Percentiles rank a stretch among this genome's conserved stretches.
Evolutionary conservation across 805 yeast genomes (phyloP).

Genomic region (Suhomyces vadensis): DNA sequence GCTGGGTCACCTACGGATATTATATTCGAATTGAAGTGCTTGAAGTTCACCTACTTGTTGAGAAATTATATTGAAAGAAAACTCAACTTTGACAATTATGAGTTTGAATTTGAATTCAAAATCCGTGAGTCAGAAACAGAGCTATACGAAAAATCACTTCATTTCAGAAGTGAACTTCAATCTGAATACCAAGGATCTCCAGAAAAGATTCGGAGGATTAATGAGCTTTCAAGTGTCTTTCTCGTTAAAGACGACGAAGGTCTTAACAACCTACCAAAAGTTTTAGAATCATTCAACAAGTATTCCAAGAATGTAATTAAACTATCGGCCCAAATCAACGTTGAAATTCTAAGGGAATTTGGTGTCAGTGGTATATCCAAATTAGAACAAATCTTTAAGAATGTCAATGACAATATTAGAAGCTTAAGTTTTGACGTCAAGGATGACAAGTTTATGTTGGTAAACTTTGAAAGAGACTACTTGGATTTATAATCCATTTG

Average conservation of each 20-base stretch:
- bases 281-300: conserved; percentile 21
- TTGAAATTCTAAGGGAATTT: conserved; percentile 21
- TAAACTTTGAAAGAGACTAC: conserved; percentile 40
- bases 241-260: conserved; percentile 22
- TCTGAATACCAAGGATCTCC: conserved; percentile 12
- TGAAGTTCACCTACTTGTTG: conserved; percentile 25
- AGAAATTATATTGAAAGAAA: conserved; percentile 22
- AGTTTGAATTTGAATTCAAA: conserved; percentile 17
- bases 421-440: conserved; percentile 27
- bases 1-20: conserved; percentile 10
- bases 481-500: conserved; percentile 20
- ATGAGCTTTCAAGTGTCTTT: conserved; percentile 24
- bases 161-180: conserved; percentile 20
- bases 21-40: conserved; percentile 27
- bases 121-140: conserved; percentile 10
- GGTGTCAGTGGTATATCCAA: conserved; percentile 29
- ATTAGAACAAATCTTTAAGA: conserved; percentile 32
- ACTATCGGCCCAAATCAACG: conserved; percentile 26
- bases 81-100: conserved; percentile 14
- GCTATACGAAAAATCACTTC: conserved; percentile 20
- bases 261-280: conserved; percentile 24
- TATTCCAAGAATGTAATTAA: conserved; percentile 19
- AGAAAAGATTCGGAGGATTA: conserved; percentile 13
- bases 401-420: conserved; percentile 32
- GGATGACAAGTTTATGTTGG: conserved; percentile 37